phyloP scores from a whole-genome alignment of 1,139 yeast species.

The Entelexis paramagnoliae region DNA sequence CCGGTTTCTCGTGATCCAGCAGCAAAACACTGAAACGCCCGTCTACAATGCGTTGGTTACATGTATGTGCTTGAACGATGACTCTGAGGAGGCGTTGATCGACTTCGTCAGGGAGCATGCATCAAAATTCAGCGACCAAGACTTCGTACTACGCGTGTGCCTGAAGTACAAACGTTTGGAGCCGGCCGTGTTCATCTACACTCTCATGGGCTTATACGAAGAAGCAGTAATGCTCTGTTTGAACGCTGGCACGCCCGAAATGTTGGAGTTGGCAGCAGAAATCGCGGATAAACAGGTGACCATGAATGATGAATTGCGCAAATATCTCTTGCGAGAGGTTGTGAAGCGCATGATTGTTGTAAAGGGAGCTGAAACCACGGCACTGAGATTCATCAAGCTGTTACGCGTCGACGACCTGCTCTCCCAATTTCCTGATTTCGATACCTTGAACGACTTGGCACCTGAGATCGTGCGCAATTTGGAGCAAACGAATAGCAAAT shows the following conservation, averaged over 20 bases:
- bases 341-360: constrained; percentile 28
- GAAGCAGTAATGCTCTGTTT: constrained; percentile 74
- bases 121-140: constrained; percentile 36
- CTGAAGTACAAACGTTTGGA: constrained; percentile 47
- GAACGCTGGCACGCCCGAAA: constrained; percentile 47
- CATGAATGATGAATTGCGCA: constrained; percentile 39
- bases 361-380: constrained; percentile 28
- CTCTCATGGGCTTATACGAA: constrained; percentile 58
- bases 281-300: constrained; percentile 31
- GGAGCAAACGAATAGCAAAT: constrained; percentile 58
- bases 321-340: constrained; percentile 65
- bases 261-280: constrained; percentile 46
- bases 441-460: constrained; percentile 71
- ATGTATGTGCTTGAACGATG: constrained; percentile 6
- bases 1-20: constrained; percentile 48
- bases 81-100: constrained; percentile 7
- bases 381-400: constrained; percentile 40
- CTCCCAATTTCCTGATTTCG: constrained; percentile 74
- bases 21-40: constrained; percentile 19
- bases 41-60: constrained; percentile 15
- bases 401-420: constrained; percentile 70
- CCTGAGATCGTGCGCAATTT: constrained; percentile 71
- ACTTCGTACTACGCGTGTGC: constrained; percentile 67
- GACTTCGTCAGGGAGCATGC: constrained; percentile 8
- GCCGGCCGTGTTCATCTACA: constrained; percentile 61